Evolutionary conservation across 148 eudicot species (phyloP), one percentile per base, ranked within the genome.

Genomic region (Hydrangea macrophylla): DNA sequence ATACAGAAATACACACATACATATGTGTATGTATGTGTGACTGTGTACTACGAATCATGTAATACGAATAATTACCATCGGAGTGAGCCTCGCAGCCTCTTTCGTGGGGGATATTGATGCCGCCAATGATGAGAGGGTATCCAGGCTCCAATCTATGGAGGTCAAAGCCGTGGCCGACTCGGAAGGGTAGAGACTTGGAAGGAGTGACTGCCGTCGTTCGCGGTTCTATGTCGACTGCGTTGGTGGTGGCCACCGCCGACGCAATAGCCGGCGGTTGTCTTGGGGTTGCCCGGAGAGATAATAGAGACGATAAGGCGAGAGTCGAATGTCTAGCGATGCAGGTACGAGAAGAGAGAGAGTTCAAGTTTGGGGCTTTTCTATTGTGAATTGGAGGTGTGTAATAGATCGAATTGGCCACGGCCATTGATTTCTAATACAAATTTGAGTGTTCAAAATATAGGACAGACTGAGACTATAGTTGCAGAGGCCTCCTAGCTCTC

Each of bases 81-180:
- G 98, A 92, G 69, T 92, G 98, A 86, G 98, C 98, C 58, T 93
- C 98, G 68, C 98, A 93, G 23, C 98, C 98, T 74, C 82, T 81
- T 27, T 90, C 96, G 67, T 88, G 94, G 54, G 98, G 98, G 64
- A 93, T 86, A 67, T 81, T 44, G 53, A 93, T 80, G 20, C 98
- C 98, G 15, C 97, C 98, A 61, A 94, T 85, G 72, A 94, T 90
- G 77, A 94, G 86, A 18, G 98, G 97, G 62, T 94, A 94, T 0
- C 97, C 97, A 44, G 93, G 97, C 73, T 94, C 99, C 54, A 94
- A 72, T 31, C 99, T 74, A 69, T 90, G 99, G 28, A 94, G 85
- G 55, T 94, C 99, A 35, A 94, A 94, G 62, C 97, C 99, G 64
- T 94, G 99, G 2, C 99, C 99, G 45, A 94, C 86, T 28, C 99